Conservation (phyloP, 1,284 basidiomycete genomes). For the Exobasidium cylindrosporum region DNA sequence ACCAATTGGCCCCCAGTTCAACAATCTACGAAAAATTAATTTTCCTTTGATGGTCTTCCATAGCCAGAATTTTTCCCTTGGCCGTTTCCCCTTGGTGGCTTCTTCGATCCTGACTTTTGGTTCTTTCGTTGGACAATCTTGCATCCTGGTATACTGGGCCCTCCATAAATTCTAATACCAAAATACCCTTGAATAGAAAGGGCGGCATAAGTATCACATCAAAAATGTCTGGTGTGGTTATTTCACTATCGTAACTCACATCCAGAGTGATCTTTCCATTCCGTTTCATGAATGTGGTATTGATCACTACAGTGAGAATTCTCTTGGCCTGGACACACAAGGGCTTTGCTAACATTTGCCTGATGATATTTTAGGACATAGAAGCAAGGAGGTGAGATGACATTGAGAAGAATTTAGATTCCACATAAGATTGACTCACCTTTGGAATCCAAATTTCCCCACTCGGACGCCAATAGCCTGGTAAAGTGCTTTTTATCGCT, state of each 20-base stretch:
- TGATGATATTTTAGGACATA: too few species aligned
- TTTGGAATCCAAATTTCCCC: conserved; percentile 10
- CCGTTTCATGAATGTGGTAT: not conserved
- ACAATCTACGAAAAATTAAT: too few species aligned
- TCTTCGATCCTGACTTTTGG: too few species aligned
- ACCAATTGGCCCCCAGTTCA: too few species aligned
- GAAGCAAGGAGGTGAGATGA: too few species aligned
- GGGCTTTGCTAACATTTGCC: not conserved
- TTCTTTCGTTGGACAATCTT: not conserved
- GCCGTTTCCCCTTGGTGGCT: too few species aligned
- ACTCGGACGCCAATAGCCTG: not conserved
- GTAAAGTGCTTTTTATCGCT: not conserved
- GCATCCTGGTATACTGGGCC: not conserved
- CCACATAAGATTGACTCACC: not conserved
- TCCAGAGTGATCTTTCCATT: not conserved
- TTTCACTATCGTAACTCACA: too few species aligned
- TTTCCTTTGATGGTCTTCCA: too few species aligned
- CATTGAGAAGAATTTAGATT: too few species aligned
- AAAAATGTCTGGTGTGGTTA: too few species aligned
- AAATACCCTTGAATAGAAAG: not conserved
- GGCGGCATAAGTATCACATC: too few species aligned
- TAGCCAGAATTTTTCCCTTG: too few species aligned
- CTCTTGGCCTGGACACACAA: conserved; percentile 4
- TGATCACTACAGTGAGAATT: not conserved
- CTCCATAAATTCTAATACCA: not conserved